phyloP scores from a whole-genome alignment of 1,284 basidiomycete species.

The Wolfiporia cocos region DNA sequence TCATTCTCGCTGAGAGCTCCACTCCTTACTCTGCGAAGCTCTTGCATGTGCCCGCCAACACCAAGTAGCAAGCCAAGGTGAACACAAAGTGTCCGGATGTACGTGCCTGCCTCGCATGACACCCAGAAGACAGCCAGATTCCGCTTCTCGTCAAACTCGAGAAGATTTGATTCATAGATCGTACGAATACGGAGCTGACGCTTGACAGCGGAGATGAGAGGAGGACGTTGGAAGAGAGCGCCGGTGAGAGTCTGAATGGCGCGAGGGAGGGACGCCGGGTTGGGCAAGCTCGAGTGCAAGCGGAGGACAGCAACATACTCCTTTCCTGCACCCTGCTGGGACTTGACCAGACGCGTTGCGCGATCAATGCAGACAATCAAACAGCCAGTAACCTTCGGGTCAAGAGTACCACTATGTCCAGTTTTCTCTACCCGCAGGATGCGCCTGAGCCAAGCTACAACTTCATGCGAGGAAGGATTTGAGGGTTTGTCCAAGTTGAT shows the following conservation, averaged over 20 bases:
- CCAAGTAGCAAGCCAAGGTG: conserved; percentile 94
- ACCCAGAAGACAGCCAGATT: conserved; percentile 99
- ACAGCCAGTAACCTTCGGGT: conserved; percentile 99
- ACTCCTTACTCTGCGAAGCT: conserved; percentile 90
- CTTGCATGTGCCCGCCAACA: conserved; percentile 99
- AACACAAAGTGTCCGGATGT: conserved; percentile 97
- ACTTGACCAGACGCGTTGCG: conserved; percentile 99
- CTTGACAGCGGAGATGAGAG: conserved; percentile 98
- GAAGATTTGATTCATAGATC: conserved; percentile 93
- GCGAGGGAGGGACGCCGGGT: conserved; percentile 83
- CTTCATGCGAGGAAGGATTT: conserved; percentile 99
- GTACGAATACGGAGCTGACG: conserved; percentile 97
- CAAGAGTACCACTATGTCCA: conserved; percentile 95
- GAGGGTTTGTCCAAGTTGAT: conserved; percentile 99
- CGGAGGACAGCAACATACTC: conserved; percentile 98
- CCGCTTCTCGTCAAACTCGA: conserved; percentile 98
- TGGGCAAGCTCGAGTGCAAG: conserved; percentile 79
- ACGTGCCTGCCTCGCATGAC: conserved; percentile 97
- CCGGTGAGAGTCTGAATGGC: conserved; percentile 97
- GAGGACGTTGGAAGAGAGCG: conserved; percentile 98
- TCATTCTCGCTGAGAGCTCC: conserved; percentile 98
- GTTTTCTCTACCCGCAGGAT: conserved; percentile 98
- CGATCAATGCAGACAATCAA: conserved; percentile 99
- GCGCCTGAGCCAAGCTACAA: conserved; percentile 96
- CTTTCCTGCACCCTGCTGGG: conserved; percentile 98